These are phyloP conservation scores for Rhodotorula toruloides DNA, from an alignment of 768 basidiomycete genomes.

Conservation along the genomic window DNA sequence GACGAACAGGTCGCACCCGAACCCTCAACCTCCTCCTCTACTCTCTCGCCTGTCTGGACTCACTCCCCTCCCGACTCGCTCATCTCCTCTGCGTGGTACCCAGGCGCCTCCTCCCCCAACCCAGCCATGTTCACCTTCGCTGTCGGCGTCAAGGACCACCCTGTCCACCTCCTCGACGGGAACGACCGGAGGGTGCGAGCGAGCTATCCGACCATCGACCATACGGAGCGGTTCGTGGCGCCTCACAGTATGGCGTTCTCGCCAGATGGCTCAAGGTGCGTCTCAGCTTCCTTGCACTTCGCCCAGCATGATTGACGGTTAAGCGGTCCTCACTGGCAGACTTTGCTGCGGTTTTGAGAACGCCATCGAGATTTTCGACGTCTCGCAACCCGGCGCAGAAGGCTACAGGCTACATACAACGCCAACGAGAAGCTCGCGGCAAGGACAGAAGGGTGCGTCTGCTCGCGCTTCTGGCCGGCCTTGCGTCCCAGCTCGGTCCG, in stretches of 20 bases:
- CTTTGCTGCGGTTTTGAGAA: slow-evolving; percentile 82
- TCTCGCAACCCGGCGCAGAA: slow-evolving; percentile 62
- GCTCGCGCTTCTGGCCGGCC: background rate
- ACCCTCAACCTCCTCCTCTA: background rate
- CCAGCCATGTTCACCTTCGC: slow-evolving; percentile 74
- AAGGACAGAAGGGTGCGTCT: slow-evolving; percentile 73
- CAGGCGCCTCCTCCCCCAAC: slow-evolving; percentile 59
- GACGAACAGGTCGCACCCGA: background rate
- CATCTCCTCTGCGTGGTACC: slow-evolving; percentile 45
- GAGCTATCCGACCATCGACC: slow-evolving; percentile 86
- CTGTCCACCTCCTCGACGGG: slow-evolving; percentile 78
- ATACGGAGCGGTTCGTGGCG: slow-evolving; percentile 82
- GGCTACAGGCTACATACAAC: slow-evolving; percentile 66
- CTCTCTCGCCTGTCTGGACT: slow-evolving; percentile 10
- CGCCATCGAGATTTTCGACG: slow-evolving; percentile 78
- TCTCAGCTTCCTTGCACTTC: background rate
- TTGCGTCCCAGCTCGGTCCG: too few relatives aligned
- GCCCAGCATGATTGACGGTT: background rate
- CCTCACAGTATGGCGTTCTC: slow-evolving; percentile 81
- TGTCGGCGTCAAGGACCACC: slow-evolving; percentile 74
- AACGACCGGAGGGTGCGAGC: slow-evolving; percentile 64
- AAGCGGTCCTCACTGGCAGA: slow-evolving; percentile 47
- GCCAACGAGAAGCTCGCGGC: slow-evolving; percentile 68
- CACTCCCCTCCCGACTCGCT: slow-evolving; percentile 23
- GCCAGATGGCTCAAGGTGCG: slow-evolving; percentile 60